Evolutionary conservation across 805 yeast species (phyloP).

Genomic region (Candida ascalaphidarum): DNA sequence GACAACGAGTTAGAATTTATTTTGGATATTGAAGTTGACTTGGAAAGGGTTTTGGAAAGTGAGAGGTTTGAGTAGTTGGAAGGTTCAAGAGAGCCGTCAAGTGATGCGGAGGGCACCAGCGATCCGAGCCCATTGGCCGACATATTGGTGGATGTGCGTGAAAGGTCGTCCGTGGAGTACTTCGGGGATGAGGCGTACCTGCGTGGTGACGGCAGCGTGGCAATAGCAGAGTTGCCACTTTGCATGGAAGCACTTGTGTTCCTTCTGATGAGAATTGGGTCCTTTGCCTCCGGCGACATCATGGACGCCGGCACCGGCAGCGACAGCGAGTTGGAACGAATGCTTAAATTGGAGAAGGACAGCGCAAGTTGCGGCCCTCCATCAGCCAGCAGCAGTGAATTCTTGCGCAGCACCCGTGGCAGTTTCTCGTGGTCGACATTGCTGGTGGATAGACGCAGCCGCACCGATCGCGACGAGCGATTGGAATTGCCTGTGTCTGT

Average conservation of each 20-base stretch:
- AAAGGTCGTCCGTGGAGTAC: no score
- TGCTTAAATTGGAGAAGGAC: conserved; percentile 1
- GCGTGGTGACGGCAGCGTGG: no score
- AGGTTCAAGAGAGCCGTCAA: no score
- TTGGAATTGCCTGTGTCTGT: conserved; percentile 47
- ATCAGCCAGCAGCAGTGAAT: conserved; percentile 14
- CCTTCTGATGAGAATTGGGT: conserved; percentile 58
- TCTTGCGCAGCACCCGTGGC: conserved; percentile 22
- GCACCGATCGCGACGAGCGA: conserved; percentile 37
- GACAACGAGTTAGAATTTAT: no score
- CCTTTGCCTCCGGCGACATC: conserved; percentile 63
- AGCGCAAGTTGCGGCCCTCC: not conserved
- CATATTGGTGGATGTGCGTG: no score
- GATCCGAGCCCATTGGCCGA: no score
- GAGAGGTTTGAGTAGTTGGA: no score
- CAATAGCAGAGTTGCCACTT: no score
- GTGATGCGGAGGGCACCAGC: no score
- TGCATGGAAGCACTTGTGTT: conserved; percentile 31
- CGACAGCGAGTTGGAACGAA: conserved; percentile 9
- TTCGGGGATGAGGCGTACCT: no score
- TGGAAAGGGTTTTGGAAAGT: no score
- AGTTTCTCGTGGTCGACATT: conserved; percentile 18
- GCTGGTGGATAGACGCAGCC: conserved; percentile 25
- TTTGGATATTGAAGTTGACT: no score
- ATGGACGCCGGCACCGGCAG: conserved; percentile 62